These are phyloP conservation scores for Paramecium octaurelia DNA, from an alignment of 73 alveolate species.

Conservation along the genomic window DNA sequence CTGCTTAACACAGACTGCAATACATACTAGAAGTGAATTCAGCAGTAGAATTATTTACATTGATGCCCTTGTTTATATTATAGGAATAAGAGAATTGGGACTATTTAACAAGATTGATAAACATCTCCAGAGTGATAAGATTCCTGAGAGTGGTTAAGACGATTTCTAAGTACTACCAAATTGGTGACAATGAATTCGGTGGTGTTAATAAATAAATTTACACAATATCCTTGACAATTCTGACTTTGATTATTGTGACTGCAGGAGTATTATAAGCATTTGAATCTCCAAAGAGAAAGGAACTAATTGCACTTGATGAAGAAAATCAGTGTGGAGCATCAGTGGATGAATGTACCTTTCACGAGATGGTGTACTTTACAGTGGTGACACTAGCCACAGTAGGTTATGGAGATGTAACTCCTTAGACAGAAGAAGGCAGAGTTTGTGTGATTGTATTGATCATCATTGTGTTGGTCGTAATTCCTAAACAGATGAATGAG, in stretches of 20 bases:
- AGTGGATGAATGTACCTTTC: constrained; percentile 66
- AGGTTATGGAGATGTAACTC: constrained; percentile 96
- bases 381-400: constrained; percentile 91
- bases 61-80: constrained; percentile 64
- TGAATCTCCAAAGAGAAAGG: constrained; percentile 68
- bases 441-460: constrained; percentile 81
- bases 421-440: constrained; percentile 87
- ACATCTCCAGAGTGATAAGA: constrained; percentile 38
- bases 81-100: constrained; percentile 23
- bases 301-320: neutral
- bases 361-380: constrained; percentile 84
- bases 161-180: constrained; percentile 36
- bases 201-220: constrained; percentile 56
- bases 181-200: constrained; percentile 60
- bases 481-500: constrained; percentile 93
- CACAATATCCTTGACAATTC: constrained; percentile 34
- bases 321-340: neutral
- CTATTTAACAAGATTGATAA: constrained; percentile 30
- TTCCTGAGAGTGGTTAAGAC: constrained; percentile 47
- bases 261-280: constrained; percentile 77
- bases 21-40: constrained; percentile 58
- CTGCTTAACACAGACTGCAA: constrained; percentile 68
- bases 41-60: constrained; percentile 59
- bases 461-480: constrained; percentile 74
- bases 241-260: constrained; percentile 53